Base-by-base conservation (phyloP, 345 rosid species). In the Mercurialis annua region DNA sequence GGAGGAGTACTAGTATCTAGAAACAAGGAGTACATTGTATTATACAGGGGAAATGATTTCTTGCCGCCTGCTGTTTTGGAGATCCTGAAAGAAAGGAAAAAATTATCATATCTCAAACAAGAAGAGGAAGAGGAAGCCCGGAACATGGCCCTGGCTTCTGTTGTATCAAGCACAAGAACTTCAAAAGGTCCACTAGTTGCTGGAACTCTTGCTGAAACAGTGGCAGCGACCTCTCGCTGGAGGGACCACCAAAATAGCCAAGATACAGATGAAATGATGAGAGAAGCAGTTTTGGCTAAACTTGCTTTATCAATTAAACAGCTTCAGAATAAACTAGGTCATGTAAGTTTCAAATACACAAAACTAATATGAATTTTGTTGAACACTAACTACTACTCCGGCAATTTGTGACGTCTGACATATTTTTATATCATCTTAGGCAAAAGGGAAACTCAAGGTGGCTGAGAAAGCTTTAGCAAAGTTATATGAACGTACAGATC, bases 1-100 rank as follows among this genome's bases (percentile, higher is more conserved):
- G 93, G 97, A 47, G 98, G 97, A 52, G 75, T 83, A 66, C 82
- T 93, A 58, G 84, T 93, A 51, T 85, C 92, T 9, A 84, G 96
- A 77, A 92, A 90, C 89, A 90, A 88, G 81, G 97, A 93, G 50
- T 90, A 72, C 65, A 84, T 93, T 57, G 97, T 93, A 55, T 90
- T 93, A 75, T 93, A 90, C 76, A 79, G 96, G 81, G 98, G 98
- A 50, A 90, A 93, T 76, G 97, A 87, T 75, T 93, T 93, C 83
- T 70, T 93, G 84, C 96, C 93, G 6, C 87, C 97, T 58, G 81
- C 62, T 17, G 82, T 90, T 57, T 69, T 53, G 15, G 83, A 82
- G 65, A 78, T 84, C 61, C 68, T 93, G 81, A 83, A 78, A 38
- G 93, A 84, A 74, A 80, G 92, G 79, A 79, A 66, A 71, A 81